Conservation (phyloP, 768 basidiomycete species). For the Rhodotorula paludigena region DNA sequence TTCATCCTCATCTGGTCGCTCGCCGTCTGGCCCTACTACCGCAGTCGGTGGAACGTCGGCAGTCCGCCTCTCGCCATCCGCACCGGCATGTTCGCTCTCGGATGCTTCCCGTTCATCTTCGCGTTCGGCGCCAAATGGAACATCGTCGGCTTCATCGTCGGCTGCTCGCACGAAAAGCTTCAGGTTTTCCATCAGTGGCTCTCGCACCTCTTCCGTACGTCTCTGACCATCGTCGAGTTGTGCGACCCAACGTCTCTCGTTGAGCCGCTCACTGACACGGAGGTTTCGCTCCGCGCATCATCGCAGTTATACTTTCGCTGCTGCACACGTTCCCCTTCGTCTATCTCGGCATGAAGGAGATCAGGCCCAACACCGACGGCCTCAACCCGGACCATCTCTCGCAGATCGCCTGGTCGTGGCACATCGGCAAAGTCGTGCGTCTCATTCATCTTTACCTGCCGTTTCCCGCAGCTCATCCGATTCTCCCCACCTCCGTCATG, state of each 20-base stretch:
- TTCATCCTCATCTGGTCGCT: slow-evolving; percentile 18
- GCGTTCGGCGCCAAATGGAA: slow-evolving; percentile 43
- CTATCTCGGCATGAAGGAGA: slow-evolving; percentile 35
- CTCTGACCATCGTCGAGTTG: neutral
- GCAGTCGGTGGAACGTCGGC: slow-evolving; percentile 40
- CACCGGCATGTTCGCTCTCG: slow-evolving; percentile 40
- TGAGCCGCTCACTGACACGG: neutral
- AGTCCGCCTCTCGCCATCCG: slow-evolving; percentile 41
- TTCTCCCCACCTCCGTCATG: neutral
- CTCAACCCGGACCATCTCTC: slow-evolving; percentile 30
- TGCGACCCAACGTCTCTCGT: neutral
- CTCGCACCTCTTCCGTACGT: slow-evolving; percentile 37
- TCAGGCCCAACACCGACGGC: slow-evolving; percentile 30
- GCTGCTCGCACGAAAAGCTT: slow-evolving; percentile 46
- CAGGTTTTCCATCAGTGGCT: slow-evolving; percentile 41
- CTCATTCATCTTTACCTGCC: no score
- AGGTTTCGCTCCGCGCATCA: no score
- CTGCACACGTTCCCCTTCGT: slow-evolving; percentile 43
- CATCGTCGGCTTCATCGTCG: slow-evolving; percentile 41
- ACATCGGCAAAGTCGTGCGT: slow-evolving; percentile 33
- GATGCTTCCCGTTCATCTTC: slow-evolving; percentile 41
- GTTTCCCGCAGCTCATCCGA: neutral
- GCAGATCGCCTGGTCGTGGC: slow-evolving; percentile 36
- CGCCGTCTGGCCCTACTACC: neutral
- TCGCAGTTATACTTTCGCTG: slow-evolving; percentile 30